Conservation (phyloP, 129 eudicot species). For the Silybum marianum region DNA sequence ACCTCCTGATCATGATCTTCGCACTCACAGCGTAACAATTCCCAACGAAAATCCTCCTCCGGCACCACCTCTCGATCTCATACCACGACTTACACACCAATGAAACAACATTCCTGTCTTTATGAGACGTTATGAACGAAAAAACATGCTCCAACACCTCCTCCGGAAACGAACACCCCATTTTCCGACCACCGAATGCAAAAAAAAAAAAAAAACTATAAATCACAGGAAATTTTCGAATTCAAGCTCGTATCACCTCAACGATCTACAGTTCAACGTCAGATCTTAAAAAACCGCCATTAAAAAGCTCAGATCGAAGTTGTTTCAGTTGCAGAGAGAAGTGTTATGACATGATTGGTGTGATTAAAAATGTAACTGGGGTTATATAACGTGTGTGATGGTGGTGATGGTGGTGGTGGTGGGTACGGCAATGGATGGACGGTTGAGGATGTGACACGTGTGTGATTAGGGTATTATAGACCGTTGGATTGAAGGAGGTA, state of each 20-base stretch:
- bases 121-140: conserved; percentile 57
- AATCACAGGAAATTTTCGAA: background rate
- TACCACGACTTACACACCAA: conserved; percentile 92
- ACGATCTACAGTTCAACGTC: background rate
- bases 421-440: conserved; percentile 25
- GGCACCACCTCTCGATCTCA: conserved; percentile 79
- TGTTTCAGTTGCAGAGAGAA: conserved; percentile 20
- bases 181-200: conserved; percentile 13
- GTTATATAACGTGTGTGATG: conserved; percentile 23
- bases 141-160: conserved; percentile 81
- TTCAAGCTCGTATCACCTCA: background rate
- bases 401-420: conserved; percentile 18
- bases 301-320: conserved; percentile 23
- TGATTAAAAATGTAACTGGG: conserved; percentile 43
- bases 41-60: conserved; percentile 73
- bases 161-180: conserved; percentile 69
- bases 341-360: conserved; percentile 37
- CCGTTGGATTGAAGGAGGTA: conserved; percentile 27
- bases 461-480: background rate
- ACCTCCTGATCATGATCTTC: conserved; percentile 61
- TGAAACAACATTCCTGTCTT: conserved; percentile 74
- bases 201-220: background rate
- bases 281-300: conserved; percentile 40
- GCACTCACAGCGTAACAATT: conserved; percentile 88
- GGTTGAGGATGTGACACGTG: conserved; percentile 34